Evolutionary conservation across 2,329 filamentous ascomycete genomes (phyloP).

Genomic region (Cercospora sesami): DNA sequence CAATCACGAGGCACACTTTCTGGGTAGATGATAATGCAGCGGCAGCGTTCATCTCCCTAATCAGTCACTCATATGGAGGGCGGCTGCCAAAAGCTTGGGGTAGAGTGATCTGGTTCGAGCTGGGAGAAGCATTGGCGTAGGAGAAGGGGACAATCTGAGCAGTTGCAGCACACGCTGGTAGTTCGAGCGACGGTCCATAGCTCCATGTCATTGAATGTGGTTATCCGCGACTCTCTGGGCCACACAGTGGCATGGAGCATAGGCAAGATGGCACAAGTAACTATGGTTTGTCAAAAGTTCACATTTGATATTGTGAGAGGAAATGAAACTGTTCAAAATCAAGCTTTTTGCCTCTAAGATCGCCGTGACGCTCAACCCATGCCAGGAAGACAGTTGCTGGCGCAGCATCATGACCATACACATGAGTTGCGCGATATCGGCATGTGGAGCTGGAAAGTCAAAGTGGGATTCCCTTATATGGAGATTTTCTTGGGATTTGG

Average conservation of each 20-base stretch:
- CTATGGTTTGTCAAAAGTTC: neutral
- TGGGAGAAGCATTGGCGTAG: neutral
- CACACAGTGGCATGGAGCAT: no score
- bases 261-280: neutral
- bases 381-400: neutral
- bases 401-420: neutral
- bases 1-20: neutral
- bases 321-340: neutral
- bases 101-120: neutral
- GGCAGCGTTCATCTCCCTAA: neutral
- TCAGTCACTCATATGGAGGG: neutral
- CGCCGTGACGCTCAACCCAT: neutral
- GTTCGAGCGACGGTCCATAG: neutral
- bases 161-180: neutral
- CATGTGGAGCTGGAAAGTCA: neutral
- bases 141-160: neutral
- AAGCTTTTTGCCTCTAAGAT: neutral
- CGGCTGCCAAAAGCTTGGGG: neutral
- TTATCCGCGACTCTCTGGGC: no score
- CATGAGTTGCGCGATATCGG: neutral
- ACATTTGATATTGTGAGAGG: neutral
- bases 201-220: neutral
- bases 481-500: neutral
- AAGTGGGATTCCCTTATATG: neutral
- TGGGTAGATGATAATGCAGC: neutral